Evolutionary conservation across 305 asterid species (phyloP).

Genomic region (Rubia balearica): DNA sequence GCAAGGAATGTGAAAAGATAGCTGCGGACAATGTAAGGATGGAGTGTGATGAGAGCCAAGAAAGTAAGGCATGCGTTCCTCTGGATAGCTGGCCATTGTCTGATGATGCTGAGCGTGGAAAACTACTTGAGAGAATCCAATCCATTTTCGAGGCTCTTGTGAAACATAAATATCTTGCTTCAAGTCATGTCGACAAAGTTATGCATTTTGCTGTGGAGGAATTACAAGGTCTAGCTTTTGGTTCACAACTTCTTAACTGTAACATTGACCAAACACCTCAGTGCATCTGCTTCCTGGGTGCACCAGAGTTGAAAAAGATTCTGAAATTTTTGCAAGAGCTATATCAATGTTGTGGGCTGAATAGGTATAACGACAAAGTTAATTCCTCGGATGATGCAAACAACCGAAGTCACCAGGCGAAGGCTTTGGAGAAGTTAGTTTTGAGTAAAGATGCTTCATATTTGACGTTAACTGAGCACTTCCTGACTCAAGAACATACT

Average conservation of each 20-base stretch:
- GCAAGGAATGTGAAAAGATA: conserved; percentile 43
- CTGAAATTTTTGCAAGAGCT: conserved; percentile 80
- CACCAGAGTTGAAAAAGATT: conserved; percentile 67
- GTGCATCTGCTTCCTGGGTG: conserved; percentile 76
- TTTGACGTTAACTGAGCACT: conserved; percentile 63
- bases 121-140: conserved; percentile 72
- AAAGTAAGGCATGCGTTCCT: conserved; percentile 37
- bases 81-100: conserved; percentile 65
- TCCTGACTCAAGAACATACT: conserved; percentile 43
- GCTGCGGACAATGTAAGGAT: conserved; percentile 61
- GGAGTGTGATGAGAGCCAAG: conserved; percentile 70
- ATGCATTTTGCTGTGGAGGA: conserved; percentile 80
- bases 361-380: conserved; percentile 60
- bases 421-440: conserved; percentile 50
- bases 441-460: conserved; percentile 55
- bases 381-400: conserved; percentile 35
- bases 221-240: conserved; percentile 65
- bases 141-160: conserved; percentile 55
- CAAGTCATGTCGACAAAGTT: conserved; percentile 83
- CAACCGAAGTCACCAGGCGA: conserved; percentile 31
- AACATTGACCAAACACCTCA: conserved; percentile 64
- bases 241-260: conserved; percentile 59
- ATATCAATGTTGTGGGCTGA: conserved; percentile 57
- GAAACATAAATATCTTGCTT: conserved; percentile 58
- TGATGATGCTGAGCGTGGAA: conserved; percentile 75